Base-by-base conservation (phyloP, 225 moss, liverwort and hornwort genomes). In the Bryum argenteum region DNA sequence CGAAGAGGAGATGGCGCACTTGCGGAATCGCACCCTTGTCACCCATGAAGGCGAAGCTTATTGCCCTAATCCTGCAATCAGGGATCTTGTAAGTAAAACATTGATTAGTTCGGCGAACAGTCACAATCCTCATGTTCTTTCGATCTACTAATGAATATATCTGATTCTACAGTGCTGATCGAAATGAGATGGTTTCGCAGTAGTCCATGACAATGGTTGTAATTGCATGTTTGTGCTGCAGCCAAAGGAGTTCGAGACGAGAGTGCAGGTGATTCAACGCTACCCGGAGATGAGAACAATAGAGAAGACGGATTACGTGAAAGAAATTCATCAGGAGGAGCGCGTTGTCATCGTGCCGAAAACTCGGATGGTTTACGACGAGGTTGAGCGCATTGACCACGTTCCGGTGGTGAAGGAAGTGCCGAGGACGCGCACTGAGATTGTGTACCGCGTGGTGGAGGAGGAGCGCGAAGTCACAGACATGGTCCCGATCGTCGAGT, bases 271-370 rank as follows among this genome's bases (percentile, higher is more conserved):
- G 11, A 85, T 85, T 21, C 88, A 89, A 50, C 76, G 80, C 11
- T 83, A 1, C 61, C 90, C 90, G 2, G 90, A 91, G 59, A 88
- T 91, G 90, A 88, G 67, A 48, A 85, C 80, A 0, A 68, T 85
- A 0, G 88, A 89, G 79, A 84, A 89, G 50, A 85, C 85, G 0
- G 82, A 77, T 21, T 89, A 64, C 44, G 56, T 89, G 10, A 85
- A 89, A 56, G 88, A 89, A 43, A 65, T 89, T 0, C 44, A 67
- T 13, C 70, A 85, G 18, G 88, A 89, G 62, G 80, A 85, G 1
- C 82, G 85, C 18, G 57, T 18, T 3, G 19, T 83, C 8, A 33
- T 19, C 13, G 76, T 83, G 0, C 81, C 71, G 0, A 75, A 72
- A 33, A 81, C 83, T 5, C 55, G 80, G 8, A 69, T 89, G 2